A percentile compares a stretch with the other conserved stretches of the same genome.
Evolutionary conservation across 225 moss, liverwort and hornwort genomes (phyloP).

Genomic region (Bryum argenteum): DNA sequence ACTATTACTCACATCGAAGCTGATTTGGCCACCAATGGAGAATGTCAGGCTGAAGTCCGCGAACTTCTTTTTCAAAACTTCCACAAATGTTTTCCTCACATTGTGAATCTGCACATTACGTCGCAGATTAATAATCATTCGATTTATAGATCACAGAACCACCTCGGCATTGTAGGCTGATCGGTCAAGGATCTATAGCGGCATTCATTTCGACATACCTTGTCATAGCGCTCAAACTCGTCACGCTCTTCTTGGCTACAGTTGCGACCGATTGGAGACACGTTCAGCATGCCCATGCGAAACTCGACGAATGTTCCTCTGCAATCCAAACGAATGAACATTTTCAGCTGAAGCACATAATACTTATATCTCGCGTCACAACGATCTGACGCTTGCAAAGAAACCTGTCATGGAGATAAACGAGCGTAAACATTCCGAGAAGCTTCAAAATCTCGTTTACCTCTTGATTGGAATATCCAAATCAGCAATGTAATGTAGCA

Average conservation of each 20-base stretch:
- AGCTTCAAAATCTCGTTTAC: conserved; percentile 36
- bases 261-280: conserved; percentile 94
- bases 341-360: not conserved
- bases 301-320: conserved; percentile 95
- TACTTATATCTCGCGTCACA: not conserved
- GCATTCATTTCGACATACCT: conserved; percentile 46
- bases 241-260: conserved; percentile 86
- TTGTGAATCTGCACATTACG: conserved; percentile 70
- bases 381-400: not conserved
- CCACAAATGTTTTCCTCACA: conserved; percentile 78
- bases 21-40: conserved; percentile 95
- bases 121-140: not conserved
- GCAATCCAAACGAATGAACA: conserved; percentile 22
- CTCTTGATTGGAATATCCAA: conserved; percentile 93
- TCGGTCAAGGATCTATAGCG: not conserved
- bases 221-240: conserved; percentile 90
- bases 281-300: conserved; percentile 94
- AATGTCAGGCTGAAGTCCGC: conserved; percentile 71
- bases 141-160: not conserved
- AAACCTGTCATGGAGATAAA: not conserved
- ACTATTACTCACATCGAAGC: conserved; percentile 79
- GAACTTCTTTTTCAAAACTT: conserved; percentile 80
- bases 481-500: conserved; percentile 90
- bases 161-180: not conserved
- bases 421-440: not conserved